Evolutionary conservation across 495 filamentous ascomycete species (phyloP).

Genomic region (Mytilinidion resinicola): DNA sequence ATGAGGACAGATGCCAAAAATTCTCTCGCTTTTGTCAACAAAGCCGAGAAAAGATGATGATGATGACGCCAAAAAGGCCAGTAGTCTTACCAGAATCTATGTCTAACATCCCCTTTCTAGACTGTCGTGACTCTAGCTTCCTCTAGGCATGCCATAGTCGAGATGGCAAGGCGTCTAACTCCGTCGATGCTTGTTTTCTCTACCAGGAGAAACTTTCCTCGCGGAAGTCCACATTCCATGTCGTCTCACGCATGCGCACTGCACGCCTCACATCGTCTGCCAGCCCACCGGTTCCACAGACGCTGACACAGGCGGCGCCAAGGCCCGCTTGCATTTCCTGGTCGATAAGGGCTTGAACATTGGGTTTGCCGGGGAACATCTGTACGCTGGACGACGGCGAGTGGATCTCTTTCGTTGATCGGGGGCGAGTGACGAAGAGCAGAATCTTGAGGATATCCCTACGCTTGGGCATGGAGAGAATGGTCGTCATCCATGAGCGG

Average conservation of each 20-base stretch:
- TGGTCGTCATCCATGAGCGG: slow-evolving; percentile 83
- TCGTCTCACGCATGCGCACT: slow-evolving; percentile 58
- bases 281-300: slow-evolving; percentile 79
- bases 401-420: slow-evolving; percentile 63
- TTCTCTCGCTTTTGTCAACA: too few relatives aligned
- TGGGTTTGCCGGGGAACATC: slow-evolving; percentile 78
- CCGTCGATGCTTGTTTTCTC: background rate
- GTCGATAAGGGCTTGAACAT: slow-evolving; percentile 66
- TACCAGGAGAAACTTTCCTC: slow-evolving; percentile 92
- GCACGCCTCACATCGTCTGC: slow-evolving; percentile 77
- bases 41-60: too few relatives aligned
- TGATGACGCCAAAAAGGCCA: too few relatives aligned
- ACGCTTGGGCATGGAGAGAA: slow-evolving; percentile 70
- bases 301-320: slow-evolving; percentile 84
- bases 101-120: too few relatives aligned
- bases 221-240: slow-evolving; percentile 66
- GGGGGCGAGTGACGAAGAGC: slow-evolving; percentile 81
- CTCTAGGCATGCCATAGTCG: too few relatives aligned
- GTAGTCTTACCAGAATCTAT: too few relatives aligned
- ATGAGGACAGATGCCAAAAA: too few relatives aligned
- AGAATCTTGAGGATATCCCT: slow-evolving; percentile 74
- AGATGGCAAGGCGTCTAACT: too few relatives aligned
- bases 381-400: slow-evolving; percentile 68
- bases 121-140: too few relatives aligned
- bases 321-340: slow-evolving; percentile 71